Conservation (phyloP, 495 filamentous ascomycete species). For the Aspergillus panamensis region DNA sequence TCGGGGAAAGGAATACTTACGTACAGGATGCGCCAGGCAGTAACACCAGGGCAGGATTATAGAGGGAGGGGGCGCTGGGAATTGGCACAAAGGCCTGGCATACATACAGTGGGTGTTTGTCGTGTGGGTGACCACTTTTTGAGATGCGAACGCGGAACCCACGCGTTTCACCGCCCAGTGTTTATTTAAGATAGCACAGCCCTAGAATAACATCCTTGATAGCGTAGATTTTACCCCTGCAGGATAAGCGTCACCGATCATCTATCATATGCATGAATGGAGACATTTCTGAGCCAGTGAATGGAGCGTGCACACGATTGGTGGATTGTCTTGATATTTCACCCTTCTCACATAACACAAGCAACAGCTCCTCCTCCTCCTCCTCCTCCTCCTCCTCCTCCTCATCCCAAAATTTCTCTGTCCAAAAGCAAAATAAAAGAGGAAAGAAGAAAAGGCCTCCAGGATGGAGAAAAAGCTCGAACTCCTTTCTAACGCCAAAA, state of each 20-base stretch:
- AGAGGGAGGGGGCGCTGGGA: background rate
- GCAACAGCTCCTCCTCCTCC: no score
- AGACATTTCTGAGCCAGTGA: no score
- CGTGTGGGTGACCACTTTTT: no score
- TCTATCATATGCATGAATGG: no score
- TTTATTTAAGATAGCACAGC: background rate
- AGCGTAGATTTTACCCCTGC: no score
- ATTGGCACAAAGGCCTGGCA: conserved; percentile 5
- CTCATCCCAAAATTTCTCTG: background rate
- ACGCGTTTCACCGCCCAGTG: conserved; percentile 13
- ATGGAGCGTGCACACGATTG: no score
- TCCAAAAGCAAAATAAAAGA: background rate
- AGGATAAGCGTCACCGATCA: no score
- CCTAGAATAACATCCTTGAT: no score
- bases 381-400: background rate
- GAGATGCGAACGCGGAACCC: background rate
- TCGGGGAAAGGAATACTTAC: background rate
- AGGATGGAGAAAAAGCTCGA: background rate
- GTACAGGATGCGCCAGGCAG: background rate
- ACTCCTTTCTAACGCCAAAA: background rate
- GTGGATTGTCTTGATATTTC: no score
- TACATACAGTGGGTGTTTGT: background rate
- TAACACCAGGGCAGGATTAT: background rate
- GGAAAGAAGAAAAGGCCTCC: background rate
- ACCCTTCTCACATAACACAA: no score